Evolutionary conservation across 129 eudicot genomes (phyloP).

Genomic region (Centaurea solstitialis): DNA sequence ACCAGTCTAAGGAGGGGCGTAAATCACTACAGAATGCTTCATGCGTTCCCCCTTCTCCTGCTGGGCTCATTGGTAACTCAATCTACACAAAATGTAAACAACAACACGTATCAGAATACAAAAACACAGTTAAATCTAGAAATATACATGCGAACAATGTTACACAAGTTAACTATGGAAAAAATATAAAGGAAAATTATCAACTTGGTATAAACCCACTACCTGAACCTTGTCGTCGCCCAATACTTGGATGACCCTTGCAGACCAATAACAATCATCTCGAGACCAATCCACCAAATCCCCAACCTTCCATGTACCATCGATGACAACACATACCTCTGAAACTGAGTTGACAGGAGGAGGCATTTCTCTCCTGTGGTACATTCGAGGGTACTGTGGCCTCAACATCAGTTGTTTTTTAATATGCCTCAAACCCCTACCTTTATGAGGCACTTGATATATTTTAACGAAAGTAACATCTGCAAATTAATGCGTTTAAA

Average conservation of each 20-base stretch:
- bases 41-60: constrained; percentile 59
- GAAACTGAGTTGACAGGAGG: constrained; percentile 27
- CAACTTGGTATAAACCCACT: constrained; percentile 1
- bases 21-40: constrained; percentile 49
- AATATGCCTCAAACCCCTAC: constrained; percentile 19
- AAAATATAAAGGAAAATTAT: not conserved
- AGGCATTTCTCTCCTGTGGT: constrained; percentile 33
- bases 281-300: constrained; percentile 61
- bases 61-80: constrained; percentile 50
- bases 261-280: constrained; percentile 58
- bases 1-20: constrained; percentile 80
- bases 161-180: not conserved
- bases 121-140: not conserved
- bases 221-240: constrained; percentile 58
- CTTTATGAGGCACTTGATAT: constrained; percentile 38
- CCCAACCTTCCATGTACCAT: constrained; percentile 59
- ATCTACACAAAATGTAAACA: constrained; percentile 43
- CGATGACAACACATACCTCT: constrained; percentile 47
- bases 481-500: not conserved
- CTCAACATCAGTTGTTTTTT: constrained; percentile 54
- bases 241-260: constrained; percentile 43
- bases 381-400: constrained; percentile 53
- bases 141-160: not conserved
- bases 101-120: not conserved
- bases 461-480: constrained; percentile 29